phyloP scores from a whole-genome alignment of 768 basidiomycete species.

The Pilatotrama ljubarskyi region DNA sequence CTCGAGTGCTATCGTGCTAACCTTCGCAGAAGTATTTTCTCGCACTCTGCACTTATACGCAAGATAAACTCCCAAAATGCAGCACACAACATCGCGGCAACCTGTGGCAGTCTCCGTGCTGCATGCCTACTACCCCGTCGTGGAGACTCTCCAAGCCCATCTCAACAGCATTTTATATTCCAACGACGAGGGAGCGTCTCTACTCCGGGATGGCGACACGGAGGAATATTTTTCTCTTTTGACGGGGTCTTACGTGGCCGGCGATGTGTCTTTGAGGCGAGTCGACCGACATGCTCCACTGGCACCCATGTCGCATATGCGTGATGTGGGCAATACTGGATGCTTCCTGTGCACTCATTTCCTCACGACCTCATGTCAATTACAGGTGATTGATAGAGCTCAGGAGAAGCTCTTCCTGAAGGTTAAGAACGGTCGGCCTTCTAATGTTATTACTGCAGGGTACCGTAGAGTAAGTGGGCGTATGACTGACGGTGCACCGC shows the following conservation, averaged over 20 bases:
- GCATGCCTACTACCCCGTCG: constrained; percentile 23
- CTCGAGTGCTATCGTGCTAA: no score
- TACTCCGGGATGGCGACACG: constrained; percentile 15
- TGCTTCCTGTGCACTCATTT: no score
- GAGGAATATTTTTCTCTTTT: constrained; percentile 34
- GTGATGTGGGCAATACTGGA: constrained; percentile 43
- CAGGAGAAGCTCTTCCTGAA: constrained; percentile 53
- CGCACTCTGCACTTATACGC: no score
- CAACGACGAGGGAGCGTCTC: neutral
- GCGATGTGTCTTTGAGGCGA: neutral
- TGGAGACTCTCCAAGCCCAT: constrained; percentile 18
- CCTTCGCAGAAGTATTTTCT: no score
- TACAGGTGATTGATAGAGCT: constrained; percentile 60
- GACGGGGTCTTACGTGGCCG: constrained; percentile 49
- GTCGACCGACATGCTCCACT: constrained; percentile 21
- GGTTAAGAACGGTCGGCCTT: constrained; percentile 36
- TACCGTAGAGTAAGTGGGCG: constrained; percentile 53
- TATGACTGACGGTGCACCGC: no score
- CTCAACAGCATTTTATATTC: constrained; percentile 1
- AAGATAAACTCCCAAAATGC: no score
- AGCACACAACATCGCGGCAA: neutral
- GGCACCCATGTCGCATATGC: constrained; percentile 50
- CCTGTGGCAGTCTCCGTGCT: constrained; percentile 11
- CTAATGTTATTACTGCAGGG: constrained; percentile 66
- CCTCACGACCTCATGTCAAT: no score